Conservation (phyloP, 345 rosid species). For the Heritiera fomes region DNA sequence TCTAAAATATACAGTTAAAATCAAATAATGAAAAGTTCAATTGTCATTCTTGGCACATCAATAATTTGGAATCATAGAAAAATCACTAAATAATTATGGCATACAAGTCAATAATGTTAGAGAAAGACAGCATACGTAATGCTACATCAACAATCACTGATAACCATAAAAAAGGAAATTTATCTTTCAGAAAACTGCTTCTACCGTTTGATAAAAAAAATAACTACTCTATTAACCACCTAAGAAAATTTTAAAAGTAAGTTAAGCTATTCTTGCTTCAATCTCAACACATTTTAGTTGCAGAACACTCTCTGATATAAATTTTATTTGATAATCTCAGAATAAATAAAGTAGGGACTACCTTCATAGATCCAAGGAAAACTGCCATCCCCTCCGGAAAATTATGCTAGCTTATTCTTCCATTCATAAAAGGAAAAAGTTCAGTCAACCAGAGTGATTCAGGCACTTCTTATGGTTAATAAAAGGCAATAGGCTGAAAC, state of each 20-base stretch:
- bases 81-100: neutral
- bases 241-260: neutral
- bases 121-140: neutral
- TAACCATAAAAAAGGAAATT: neutral
- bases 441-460: constrained; percentile 19
- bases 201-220: neutral
- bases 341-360: constrained; percentile 26
- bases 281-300: neutral
- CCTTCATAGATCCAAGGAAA: constrained; percentile 97
- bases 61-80: constrained; percentile 5
- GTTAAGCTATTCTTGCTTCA: neutral
- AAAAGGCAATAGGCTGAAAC: neutral
- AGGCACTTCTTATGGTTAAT: neutral
- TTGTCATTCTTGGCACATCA: neutral
- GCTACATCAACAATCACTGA: neutral
- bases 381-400: constrained; percentile 99
- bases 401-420: constrained; percentile 99
- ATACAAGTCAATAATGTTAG: neutral
- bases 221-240: neutral
- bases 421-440: constrained; percentile 24
- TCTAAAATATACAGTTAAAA: neutral
- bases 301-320: neutral
- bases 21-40: neutral
- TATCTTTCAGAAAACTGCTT: neutral
- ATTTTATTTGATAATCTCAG: neutral